Base-by-base conservation (phyloP, 495 filamentous ascomycete species). In the Cladorrhinum samala region DNA sequence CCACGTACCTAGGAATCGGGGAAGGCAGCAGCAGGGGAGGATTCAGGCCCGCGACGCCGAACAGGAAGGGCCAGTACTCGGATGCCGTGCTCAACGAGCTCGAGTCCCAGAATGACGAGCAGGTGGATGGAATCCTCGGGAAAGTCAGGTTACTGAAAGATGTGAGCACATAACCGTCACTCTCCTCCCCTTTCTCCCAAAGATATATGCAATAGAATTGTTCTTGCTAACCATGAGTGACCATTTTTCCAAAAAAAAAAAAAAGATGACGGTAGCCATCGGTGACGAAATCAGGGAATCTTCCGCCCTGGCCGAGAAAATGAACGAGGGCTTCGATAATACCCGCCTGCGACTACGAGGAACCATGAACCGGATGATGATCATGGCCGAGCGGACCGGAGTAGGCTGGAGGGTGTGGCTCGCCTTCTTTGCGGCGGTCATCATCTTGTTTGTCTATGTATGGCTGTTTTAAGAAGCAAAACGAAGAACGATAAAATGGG, bases 331-430 rank as follows among this genome's bases (percentile, higher is more conserved):
- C 4, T 98, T 97, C 63, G 93, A 96, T 58, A 81, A 77, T 57
- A 94, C 94, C 42, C 76, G 90, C 45, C 67, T 88, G 23, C 77
- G 87, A 60, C 71, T 98, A 54, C 77, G 83, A 16, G 88, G 91
- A 38, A 97, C 94, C 38, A 97, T 98, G 93, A 95, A 88, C 62
- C 77, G 91, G 24, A 98, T 98, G 93, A 72, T 97, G 52, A 66
- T 90, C 53, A 97, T 98, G 93, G 94, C 93, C 3, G 84, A 96
- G 72, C 75, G 83, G 61, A 94, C 91, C 11, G 94, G 94, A 2
- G 83, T 98, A 23, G 87, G 90, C 55, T 98, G 93, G 93, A 88
- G 81, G 70, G 87, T 91, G 21, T 98, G 94, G 93, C 63, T 94
- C 44, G 77, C 69, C 17, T 97, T 98, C 70, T 94, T 98, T 62